A percentile compares a stretch with the other conserved stretches of the same genome.
Conservation (phyloP, 352 stramenopile species). For the Globisporangium paroecandrum region DNA sequence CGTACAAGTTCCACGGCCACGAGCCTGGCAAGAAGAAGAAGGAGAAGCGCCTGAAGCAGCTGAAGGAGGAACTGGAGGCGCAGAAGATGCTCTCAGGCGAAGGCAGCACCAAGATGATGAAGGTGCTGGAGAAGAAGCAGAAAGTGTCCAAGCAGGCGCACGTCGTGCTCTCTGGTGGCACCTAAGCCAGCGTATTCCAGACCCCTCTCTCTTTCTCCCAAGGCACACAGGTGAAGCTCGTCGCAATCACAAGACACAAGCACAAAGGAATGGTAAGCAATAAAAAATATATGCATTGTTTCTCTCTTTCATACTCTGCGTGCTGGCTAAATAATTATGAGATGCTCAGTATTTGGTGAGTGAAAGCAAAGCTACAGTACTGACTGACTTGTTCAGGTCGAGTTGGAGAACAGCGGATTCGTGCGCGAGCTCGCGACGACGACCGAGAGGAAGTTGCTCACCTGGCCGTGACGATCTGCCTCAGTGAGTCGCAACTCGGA, state of each 20-base stretch:
- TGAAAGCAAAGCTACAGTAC: neutral
- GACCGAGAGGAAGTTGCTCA: slow-evolving; percentile 46
- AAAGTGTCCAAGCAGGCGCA: slow-evolving; percentile 77
- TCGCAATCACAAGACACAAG: neutral
- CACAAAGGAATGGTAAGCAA: slow-evolving; percentile 17
- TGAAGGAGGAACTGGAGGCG: slow-evolving; percentile 78
- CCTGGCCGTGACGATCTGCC: slow-evolving; percentile 30
- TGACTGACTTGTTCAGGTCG: slow-evolving; percentile 5
- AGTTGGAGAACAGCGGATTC: slow-evolving; percentile 43
- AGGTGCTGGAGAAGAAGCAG: slow-evolving; percentile 82
- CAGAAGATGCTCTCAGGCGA: slow-evolving; percentile 76
- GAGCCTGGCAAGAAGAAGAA: slow-evolving; percentile 97
- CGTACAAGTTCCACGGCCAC: slow-evolving; percentile 98
- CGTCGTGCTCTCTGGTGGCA: slow-evolving; percentile 74
- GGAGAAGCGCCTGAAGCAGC: slow-evolving; percentile 90
- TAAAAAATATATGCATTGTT: slow-evolving; percentile 15
- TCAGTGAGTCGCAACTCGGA: slow-evolving; percentile 41
- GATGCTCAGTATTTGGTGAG: neutral
- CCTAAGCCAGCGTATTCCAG: slow-evolving; percentile 15
- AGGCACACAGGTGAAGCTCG: neutral
- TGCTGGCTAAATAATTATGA: neutral
- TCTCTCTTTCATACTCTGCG: neutral
- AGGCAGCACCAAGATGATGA: slow-evolving; percentile 83
- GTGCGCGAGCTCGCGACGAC: slow-evolving; percentile 55
- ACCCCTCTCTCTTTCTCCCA: neutral